These are phyloP conservation scores for Gentiana dahurica DNA, from an alignment of 257 asterid species.

Conservation along the genomic window DNA sequence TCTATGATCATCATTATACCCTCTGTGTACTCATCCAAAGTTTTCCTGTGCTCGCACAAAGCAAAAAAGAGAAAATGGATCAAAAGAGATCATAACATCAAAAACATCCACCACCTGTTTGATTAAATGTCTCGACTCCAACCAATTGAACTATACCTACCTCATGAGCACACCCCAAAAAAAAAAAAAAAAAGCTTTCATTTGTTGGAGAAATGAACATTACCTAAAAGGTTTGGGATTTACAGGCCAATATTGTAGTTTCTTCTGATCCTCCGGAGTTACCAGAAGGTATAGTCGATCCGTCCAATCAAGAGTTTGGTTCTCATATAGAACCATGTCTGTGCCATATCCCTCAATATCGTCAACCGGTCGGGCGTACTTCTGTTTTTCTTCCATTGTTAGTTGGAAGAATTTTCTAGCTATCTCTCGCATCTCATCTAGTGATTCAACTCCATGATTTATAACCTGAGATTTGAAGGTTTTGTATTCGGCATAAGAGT, in stretches of 20 bases:
- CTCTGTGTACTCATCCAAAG: slow-evolving; percentile 24
- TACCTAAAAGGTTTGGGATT: slow-evolving; percentile 44
- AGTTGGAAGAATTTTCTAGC: slow-evolving; percentile 34
- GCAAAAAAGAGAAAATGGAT: neutral
- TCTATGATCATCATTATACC: slow-evolving; percentile 14
- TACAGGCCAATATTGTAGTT: slow-evolving; percentile 44
- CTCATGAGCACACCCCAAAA: no score
- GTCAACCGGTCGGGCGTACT: slow-evolving; percentile 20
- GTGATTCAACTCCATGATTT: slow-evolving; percentile 49
- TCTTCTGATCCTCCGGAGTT: slow-evolving; percentile 27
- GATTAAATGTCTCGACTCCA: no score
- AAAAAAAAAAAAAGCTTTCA: neutral
- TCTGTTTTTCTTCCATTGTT: slow-evolving; percentile 48
- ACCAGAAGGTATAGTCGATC: slow-evolving; percentile 49
- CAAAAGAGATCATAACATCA: no score
- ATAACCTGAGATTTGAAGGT: slow-evolving; percentile 22
- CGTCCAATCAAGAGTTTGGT: slow-evolving; percentile 58
- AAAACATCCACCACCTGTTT: no score
- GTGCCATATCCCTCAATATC: slow-evolving; percentile 52
- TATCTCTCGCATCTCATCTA: slow-evolving; percentile 30
- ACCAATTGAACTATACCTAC: no score
- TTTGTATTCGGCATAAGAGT: neutral
- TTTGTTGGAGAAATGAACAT: neutral
- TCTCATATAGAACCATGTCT: slow-evolving; percentile 38
- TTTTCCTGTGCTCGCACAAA: slow-evolving; percentile 19